Evolutionary conservation across 768 basidiomycete species (phyloP).

Genomic region (Boletus tylopilopsis): DNA sequence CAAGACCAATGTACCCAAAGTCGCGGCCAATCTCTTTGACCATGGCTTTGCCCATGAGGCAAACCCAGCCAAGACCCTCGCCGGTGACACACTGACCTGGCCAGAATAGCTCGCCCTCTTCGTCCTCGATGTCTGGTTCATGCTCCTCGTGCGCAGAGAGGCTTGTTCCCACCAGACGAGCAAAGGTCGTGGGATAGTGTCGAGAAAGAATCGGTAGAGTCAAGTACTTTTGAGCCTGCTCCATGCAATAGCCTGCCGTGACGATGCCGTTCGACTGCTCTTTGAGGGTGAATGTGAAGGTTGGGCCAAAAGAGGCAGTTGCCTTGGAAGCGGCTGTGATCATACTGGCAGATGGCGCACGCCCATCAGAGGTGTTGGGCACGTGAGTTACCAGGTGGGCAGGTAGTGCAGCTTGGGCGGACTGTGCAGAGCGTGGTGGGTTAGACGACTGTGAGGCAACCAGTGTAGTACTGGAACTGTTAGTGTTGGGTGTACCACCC

Average conservation of each 20-base stretch:
- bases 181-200: constrained; percentile 73
- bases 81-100: constrained; percentile 69
- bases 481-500: constrained; percentile 49
- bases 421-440: constrained; percentile 25
- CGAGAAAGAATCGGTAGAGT: constrained; percentile 65
- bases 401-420: constrained; percentile 39
- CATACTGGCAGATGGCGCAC: constrained; percentile 26
- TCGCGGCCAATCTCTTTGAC: constrained; percentile 75
- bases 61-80: constrained; percentile 84
- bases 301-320: constrained; percentile 27
- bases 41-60: constrained; percentile 84
- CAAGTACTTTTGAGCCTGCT: constrained; percentile 48
- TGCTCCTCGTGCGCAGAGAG: constrained; percentile 64
- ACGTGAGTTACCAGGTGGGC: constrained; percentile 32
- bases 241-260: constrained; percentile 41
- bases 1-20: constrained; percentile 68
- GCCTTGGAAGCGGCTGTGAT: constrained; percentile 31
- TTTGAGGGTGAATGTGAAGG: constrained; percentile 24
- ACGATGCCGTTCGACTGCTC: constrained; percentile 36
- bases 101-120: constrained; percentile 85
- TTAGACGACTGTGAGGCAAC: constrained; percentile 25
- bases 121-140: constrained; percentile 80
- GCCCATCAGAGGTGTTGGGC: constrained; percentile 29
- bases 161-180: constrained; percentile 66
- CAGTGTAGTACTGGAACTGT: constrained; percentile 22